These are phyloP conservation scores for Aureobasidium sp. DNA, from an alignment of 2,329 filamentous ascomycete species.

Conservation along the genomic window DNA sequence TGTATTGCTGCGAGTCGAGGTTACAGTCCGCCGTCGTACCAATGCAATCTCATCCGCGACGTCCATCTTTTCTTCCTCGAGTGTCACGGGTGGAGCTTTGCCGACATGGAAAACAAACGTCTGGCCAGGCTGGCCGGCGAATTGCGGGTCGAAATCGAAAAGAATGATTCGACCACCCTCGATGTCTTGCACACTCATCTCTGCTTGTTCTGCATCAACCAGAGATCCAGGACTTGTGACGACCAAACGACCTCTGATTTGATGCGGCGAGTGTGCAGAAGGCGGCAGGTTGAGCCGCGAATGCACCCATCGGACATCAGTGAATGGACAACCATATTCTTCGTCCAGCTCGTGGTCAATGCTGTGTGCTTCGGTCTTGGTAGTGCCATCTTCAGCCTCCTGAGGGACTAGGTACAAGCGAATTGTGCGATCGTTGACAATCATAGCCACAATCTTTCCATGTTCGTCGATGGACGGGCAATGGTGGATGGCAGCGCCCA, in stretches of 20 bases:
- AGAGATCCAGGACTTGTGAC: conserved; percentile 32
- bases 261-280: neutral
- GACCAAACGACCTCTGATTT: conserved; percentile 28
- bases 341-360: conserved; percentile 34
- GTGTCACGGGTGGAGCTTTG: conserved; percentile 27
- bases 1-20: conserved; percentile 26
- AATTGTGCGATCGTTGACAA: conserved; percentile 33
- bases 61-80: conserved; percentile 30
- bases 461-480: conserved; percentile 31
- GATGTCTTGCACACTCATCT: conserved; percentile 29
- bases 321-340: conserved; percentile 33
- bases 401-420: conserved; percentile 31
- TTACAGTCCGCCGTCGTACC: conserved; percentile 30
- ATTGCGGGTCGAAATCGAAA: conserved; percentile 29
- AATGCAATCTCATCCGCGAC: conserved; percentile 30
- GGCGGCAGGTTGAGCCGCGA: conserved; percentile 25
- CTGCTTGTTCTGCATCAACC: conserved; percentile 23
- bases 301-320: conserved; percentile 30
- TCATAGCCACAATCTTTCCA: conserved; percentile 32
- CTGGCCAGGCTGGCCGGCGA: conserved; percentile 31
- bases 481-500: conserved; percentile 32
- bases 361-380: conserved; percentile 30
- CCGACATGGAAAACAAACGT: conserved; percentile 31
- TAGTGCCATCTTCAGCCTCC: conserved; percentile 23
- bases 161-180: conserved; percentile 33